Base-by-base conservation (phyloP, 345 rosid species). In the Hibiscus tridactylites region DNA sequence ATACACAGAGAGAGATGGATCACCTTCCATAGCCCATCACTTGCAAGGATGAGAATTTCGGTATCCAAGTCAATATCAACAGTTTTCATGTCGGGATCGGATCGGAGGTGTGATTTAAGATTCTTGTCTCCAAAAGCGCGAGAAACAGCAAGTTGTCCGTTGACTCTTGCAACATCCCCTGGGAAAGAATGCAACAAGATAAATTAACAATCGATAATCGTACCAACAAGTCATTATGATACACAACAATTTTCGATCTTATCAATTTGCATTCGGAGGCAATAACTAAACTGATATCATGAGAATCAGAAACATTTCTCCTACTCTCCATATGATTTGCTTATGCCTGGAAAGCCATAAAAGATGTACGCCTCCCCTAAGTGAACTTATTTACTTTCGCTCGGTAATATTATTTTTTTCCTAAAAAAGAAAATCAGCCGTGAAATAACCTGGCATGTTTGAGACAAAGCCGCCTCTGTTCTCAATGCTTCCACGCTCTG, bases 11-110 rank as follows among this genome's bases (percentile, higher is more conserved):
- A 28, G 24, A 21, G 24, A 21, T 19, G 54, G 26, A 42, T 59
- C 58, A 88, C 92, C 92, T 88, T 88, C 92, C 92, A 88, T 60
- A 86, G 57, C 54, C 90, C 92, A 26, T 88, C 90, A 77, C 90
- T 88, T 66, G 92, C 92, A 75, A 88, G 90, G 77, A 88, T 80
- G 33, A 88, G 87, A 73, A 85, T 69, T 73, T 88, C 92, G 5
- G 87, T 84, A 3, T 77, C 77, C 13, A 59, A 67, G 46, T 81
- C 78, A 47, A 88, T 31, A 8, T 42, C 79, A 19, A 76, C 68
- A 73, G 7, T 63, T 73, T 53, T 75, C 46, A 84, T 71, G 21
- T 88, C 92, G 16, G 92, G 92, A 80, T 88, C 92, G 29, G 92
- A 88, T n/a, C 92, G 78, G 71, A 88, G 75, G 77, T 88, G 92